Percentiles rank a stretch among this genome's conserved stretches.
These are phyloP conservation scores for Pythium aquatile DNA, from an alignment of 352 stramenopile species.

Conservation along the genomic window DNA sequence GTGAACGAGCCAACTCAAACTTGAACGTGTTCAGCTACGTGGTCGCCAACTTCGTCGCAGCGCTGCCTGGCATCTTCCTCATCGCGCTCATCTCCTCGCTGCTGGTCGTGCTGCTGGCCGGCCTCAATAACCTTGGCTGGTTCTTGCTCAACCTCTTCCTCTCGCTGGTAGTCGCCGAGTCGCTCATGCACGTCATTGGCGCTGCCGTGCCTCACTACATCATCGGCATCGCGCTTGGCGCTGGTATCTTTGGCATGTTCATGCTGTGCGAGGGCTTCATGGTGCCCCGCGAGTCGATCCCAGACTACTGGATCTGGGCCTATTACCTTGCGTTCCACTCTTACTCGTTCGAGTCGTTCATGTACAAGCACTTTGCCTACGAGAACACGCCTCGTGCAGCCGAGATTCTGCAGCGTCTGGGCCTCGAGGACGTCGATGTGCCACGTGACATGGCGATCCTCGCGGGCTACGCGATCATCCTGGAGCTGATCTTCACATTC, in stretches of 20 bases:
- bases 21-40: constrained; percentile 61
- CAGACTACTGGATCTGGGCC: constrained; percentile 39
- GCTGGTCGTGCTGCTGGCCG: constrained; percentile 30
- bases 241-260: constrained; percentile 52
- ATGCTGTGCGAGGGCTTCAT: constrained; percentile 63
- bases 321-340: constrained; percentile 59
- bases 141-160: constrained; percentile 45
- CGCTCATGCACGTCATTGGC: constrained; percentile 43
- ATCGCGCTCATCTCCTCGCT: constrained; percentile 39
- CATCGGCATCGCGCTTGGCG: constrained; percentile 51
- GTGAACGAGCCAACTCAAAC: constrained; percentile 59
- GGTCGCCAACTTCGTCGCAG: constrained; percentile 43
- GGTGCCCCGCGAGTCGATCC: constrained; percentile 37
- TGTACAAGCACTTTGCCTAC: constrained; percentile 46
- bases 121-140: constrained; percentile 33
- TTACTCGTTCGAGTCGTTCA: constrained; percentile 51
- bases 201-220: constrained; percentile 53
- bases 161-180: constrained; percentile 47
- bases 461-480: constrained; percentile 18
- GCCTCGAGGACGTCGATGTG: constrained; percentile 28
- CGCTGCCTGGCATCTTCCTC: constrained; percentile 47
- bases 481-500: constrained; percentile 38
- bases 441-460: constrained; percentile 31
- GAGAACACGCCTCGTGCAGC: neutral
- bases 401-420: constrained; percentile 26